Conservation (phyloP, 1,284 basidiomycete genomes). For the Vanrija sp. region DNA sequence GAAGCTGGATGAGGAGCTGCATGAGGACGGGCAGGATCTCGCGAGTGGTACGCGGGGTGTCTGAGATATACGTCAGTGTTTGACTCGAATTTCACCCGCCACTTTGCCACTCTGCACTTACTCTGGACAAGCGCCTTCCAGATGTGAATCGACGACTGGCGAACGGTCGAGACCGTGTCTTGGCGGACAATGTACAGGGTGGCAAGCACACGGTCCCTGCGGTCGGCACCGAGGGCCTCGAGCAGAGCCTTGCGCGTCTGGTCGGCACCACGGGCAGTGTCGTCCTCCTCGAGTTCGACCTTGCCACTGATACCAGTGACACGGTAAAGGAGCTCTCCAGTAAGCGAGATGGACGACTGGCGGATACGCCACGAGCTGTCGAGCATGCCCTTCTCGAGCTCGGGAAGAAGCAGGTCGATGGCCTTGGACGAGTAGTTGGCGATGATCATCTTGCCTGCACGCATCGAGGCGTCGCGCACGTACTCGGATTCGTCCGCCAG, state of each 20-base stretch:
- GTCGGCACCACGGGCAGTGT: constrained; percentile 64
- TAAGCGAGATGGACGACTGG: constrained; percentile 90
- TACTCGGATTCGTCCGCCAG: constrained; percentile 92
- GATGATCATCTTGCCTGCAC: constrained; percentile 98
- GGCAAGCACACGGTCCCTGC: constrained; percentile 84
- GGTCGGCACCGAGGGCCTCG: constrained; percentile 82
- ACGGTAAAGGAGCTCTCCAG: constrained; percentile 94
- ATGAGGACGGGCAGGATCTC: constrained; percentile 89
- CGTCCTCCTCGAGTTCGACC: constrained; percentile 77
- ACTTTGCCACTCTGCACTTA: constrained; percentile 28
- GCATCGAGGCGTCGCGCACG: constrained; percentile 93
- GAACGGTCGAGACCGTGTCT: constrained; percentile 83
- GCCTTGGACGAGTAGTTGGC: constrained; percentile 90
- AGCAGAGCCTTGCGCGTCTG: constrained; percentile 77
- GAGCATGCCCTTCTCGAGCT: constrained; percentile 93
- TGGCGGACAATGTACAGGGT: constrained; percentile 88
- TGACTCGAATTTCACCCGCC: neutral
- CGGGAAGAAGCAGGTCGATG: constrained; percentile 89
- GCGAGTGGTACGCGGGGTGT: constrained; percentile 62
- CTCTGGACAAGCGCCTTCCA: constrained; percentile 97
- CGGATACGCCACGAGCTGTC: constrained; percentile 92
- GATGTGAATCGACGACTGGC: constrained; percentile 89
- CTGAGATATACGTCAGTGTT: constrained; percentile 12
- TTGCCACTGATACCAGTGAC: constrained; percentile 97
- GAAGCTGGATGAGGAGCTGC: constrained; percentile 65